Conservation (phyloP, 805 yeast species). For the Candida parachauliodes region DNA sequence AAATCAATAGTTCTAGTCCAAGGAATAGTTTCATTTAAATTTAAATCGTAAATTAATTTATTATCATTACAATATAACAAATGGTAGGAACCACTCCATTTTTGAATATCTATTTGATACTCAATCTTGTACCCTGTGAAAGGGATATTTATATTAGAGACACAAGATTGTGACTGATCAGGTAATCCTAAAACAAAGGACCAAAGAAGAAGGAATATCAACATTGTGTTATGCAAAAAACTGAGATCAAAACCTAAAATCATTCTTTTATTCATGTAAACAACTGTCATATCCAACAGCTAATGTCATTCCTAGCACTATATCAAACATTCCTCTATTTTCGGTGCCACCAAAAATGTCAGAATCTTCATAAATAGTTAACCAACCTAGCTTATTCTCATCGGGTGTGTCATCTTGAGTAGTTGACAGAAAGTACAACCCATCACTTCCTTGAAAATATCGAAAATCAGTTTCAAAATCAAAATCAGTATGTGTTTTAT, state of each 20-base stretch:
- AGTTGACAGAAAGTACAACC: slow-evolving; percentile 39
- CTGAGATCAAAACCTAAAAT: neutral
- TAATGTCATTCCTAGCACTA: slow-evolving; percentile 49
- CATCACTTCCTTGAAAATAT: slow-evolving; percentile 52
- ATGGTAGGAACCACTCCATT: slow-evolving; percentile 15
- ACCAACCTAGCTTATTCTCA: slow-evolving; percentile 61
- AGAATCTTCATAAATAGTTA: slow-evolving; percentile 53
- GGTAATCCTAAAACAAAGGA: slow-evolving; percentile 5
- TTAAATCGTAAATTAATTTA: slow-evolving; percentile 18
- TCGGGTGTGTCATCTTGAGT: slow-evolving; percentile 62
- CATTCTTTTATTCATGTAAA: neutral
- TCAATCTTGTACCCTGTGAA: slow-evolving; percentile 29
- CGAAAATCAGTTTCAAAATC: slow-evolving; percentile 22
- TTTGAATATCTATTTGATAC: slow-evolving; percentile 15
- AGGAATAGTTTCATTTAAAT: slow-evolving; percentile 19
- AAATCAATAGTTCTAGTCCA: slow-evolving; percentile 18
- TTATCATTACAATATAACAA: slow-evolving; percentile 29
- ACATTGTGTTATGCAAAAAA: neutral
- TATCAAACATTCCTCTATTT: slow-evolving; percentile 49
- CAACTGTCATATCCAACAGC: slow-evolving; percentile 40
- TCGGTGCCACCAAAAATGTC: slow-evolving; percentile 17
- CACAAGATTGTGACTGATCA: slow-evolving; percentile 11
- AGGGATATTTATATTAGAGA: slow-evolving; percentile 11
- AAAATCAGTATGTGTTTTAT: slow-evolving; percentile 1
- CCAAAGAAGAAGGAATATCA: neutral